Conservation (phyloP, 768 basidiomycete genomes). For the Podaxis mareebaensis region DNA sequence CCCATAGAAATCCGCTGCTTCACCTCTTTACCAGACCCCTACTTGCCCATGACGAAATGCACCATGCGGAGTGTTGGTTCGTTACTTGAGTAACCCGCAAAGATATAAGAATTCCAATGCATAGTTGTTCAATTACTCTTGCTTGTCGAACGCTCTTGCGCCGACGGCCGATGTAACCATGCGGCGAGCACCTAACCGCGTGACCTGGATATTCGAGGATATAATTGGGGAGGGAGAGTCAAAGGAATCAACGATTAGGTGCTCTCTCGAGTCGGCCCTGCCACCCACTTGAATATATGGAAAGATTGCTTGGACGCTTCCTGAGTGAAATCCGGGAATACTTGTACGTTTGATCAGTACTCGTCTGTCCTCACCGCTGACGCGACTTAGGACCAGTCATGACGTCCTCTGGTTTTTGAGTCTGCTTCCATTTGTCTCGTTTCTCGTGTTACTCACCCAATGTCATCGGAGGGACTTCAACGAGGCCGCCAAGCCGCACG, state of each 20-base stretch:
- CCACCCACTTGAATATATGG: neutral
- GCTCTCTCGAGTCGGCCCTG: neutral
- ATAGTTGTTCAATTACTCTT: no score
- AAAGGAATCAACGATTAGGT: neutral
- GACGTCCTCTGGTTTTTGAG: constrained; percentile 1
- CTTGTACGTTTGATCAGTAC: neutral
- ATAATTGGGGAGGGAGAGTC: neutral
- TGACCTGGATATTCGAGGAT: no score
- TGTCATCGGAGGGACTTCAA: neutral
- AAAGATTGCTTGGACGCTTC: neutral
- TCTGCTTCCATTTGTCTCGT: neutral
- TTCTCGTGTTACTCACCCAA: neutral
- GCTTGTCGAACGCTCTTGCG: no score
- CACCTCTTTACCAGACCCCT: no score
- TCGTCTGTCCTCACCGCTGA: neutral
- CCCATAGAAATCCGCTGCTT: no score
- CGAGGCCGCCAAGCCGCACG: neutral
- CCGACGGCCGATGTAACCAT: neutral
- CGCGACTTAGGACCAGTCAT: neutral
- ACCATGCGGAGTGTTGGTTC: no score
- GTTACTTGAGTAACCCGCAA: no score
- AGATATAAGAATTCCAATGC: no score
- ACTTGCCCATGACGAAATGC: no score
- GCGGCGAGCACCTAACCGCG: neutral
- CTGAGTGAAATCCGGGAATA: neutral